These are phyloP conservation scores for Gnetum montanum DNA, from an alignment of 75 land plant species.

Conservation along the genomic window DNA sequence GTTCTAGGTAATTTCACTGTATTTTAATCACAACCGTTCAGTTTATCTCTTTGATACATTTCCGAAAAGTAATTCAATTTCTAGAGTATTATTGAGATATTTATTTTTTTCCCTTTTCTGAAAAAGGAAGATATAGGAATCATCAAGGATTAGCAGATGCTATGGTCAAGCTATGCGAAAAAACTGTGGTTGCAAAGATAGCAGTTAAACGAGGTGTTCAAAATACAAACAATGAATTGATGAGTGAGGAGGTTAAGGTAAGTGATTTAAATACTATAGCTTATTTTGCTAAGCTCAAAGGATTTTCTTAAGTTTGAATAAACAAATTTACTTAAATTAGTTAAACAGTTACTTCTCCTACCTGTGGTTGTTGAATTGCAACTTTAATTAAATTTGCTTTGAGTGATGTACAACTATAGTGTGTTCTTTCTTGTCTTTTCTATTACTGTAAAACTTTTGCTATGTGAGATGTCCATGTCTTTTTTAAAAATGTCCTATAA, in stretches of 20 bases:
- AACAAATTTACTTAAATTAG: no score
- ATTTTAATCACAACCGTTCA: no score
- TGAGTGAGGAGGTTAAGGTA: constrained; percentile 91
- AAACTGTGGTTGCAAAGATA: constrained; percentile 76
- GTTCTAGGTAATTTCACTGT: constrained; percentile 58
- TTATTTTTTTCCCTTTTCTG: constrained; percentile 2
- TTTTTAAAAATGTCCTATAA: no score
- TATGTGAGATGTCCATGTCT: no score
- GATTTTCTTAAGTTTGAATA: no score
- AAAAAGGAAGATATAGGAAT: constrained; percentile 78
- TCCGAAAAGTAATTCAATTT: not conserved
- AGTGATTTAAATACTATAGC: not conserved
- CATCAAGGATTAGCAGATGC: constrained; percentile 81
- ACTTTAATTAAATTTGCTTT: no score
- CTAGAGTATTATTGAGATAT: not conserved
- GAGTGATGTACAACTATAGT: no score
- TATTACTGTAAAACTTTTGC: no score
- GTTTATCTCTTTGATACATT: not conserved
- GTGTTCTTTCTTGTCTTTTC: no score
- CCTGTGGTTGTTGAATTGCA: no score
- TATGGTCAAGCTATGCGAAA: constrained; percentile 90
- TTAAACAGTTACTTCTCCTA: no score
- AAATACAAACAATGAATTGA: constrained; percentile 79
- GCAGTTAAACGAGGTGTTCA: constrained; percentile 88
- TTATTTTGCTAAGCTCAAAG: no score